Percentiles rank a stretch among this genome's conserved stretches.
phyloP scores from a whole-genome alignment of 139 green algal genomes.

The Chlorella sorokiniana region DNA sequence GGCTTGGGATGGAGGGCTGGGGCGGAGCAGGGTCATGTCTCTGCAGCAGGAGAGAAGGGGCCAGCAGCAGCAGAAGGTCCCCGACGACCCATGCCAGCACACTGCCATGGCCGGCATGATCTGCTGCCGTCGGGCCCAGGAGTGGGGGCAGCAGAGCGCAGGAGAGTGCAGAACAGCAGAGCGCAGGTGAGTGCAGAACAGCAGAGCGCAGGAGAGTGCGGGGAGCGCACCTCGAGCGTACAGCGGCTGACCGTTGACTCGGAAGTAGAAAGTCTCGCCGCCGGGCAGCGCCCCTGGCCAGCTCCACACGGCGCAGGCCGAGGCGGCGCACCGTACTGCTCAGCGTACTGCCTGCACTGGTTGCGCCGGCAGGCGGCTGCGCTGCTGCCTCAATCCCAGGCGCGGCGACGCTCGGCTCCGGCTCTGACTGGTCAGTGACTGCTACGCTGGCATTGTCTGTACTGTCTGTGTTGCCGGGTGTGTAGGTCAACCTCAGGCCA shows the following conservation, averaged over 20 bases:
- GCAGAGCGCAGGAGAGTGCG: background rate
- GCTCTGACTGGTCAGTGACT: too few species aligned
- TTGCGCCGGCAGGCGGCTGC: background rate
- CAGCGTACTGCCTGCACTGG: background rate
- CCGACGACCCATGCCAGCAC: too few species aligned
- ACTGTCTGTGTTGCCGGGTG: background rate
- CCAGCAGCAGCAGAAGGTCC: background rate
- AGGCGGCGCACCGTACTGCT: conserved; percentile 39
- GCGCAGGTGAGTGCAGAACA: background rate
- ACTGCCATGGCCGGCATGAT: too few species aligned
- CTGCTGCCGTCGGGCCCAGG: too few species aligned
- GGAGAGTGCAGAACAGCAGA: too few species aligned
- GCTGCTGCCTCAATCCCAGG: too few species aligned
- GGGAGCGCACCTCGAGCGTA: conserved; percentile 53
- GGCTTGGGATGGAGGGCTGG: background rate
- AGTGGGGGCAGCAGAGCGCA: too few species aligned
- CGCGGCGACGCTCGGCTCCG: too few species aligned
- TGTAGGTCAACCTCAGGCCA: conserved; percentile 44
- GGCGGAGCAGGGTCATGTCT: background rate
- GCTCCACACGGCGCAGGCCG: conserved; percentile 66
- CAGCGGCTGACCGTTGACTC: conserved; percentile 71
- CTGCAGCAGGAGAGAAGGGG: background rate
- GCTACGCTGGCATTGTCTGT: too few species aligned
- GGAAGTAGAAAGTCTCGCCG: conserved; percentile 76
- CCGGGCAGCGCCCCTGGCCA: conserved; percentile 51